These are phyloP conservation scores for Linum tenue DNA, from an alignment of 345 rosid genomes.

Conservation along the genomic window DNA sequence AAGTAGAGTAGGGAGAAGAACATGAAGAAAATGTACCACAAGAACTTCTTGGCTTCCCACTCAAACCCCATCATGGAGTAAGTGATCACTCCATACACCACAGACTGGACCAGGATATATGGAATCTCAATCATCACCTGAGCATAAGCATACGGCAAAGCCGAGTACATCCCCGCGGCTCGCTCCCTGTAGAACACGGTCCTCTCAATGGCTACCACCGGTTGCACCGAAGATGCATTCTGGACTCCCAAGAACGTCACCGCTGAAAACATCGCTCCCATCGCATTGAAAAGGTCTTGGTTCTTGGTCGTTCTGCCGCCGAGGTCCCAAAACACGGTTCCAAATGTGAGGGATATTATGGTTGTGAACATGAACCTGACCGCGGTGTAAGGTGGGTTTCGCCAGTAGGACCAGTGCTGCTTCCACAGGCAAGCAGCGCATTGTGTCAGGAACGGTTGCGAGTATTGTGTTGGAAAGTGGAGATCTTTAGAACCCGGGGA, in stretches of 20 bases:
- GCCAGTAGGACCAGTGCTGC: conserved; percentile 4
- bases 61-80: too few relatives aligned
- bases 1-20: too few relatives aligned
- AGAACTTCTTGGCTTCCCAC: too few relatives aligned
- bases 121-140: neutral
- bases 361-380: conserved; percentile 1
- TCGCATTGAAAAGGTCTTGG: conserved; percentile 1
- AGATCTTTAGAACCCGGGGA: neutral
- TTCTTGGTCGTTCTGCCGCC: neutral
- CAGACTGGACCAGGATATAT: too few relatives aligned
- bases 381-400: neutral
- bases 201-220: conserved; percentile 3
- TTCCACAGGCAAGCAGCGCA: conserved; percentile 2
- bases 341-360: neutral
- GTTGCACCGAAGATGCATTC: conserved; percentile 1
- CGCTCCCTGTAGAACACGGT: conserved; percentile 1
- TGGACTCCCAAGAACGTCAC: neutral
- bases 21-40: too few relatives aligned
- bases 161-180: conserved; percentile 2
- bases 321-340: neutral
- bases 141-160: neutral
- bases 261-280: conserved; percentile 1
- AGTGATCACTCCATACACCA: too few relatives aligned
- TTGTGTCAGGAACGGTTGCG: neutral
- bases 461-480: neutral